A percentile compares a stretch with the other conserved stretches of the same genome.
These are phyloP conservation scores for Hapsidospora chrysogenum DNA, from an alignment of 495 filamentous ascomycete species.

Conservation along the genomic window DNA sequence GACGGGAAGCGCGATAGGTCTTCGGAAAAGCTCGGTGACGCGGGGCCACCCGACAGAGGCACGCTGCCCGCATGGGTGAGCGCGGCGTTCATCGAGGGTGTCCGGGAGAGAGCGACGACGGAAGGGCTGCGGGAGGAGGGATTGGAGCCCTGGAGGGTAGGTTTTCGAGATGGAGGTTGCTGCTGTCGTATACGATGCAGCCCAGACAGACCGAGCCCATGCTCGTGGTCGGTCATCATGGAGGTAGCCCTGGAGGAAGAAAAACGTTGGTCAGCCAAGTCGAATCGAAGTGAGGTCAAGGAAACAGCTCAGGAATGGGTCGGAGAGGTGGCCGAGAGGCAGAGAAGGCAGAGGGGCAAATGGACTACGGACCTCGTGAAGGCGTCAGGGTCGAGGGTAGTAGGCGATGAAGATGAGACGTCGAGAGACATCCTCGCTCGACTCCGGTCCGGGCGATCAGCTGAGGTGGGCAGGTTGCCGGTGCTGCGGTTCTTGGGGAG, in stretches of 20 bases:
- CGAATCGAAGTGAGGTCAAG: not conserved
- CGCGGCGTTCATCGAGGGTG: constrained; percentile 43
- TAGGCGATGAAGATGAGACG: constrained; percentile 25
- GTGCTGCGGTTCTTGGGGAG: constrained; percentile 51
- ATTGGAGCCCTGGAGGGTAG: constrained; percentile 41
- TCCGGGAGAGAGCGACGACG: constrained; percentile 36
- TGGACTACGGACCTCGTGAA: constrained; percentile 26
- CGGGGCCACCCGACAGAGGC: constrained; percentile 37
- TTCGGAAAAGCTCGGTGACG: constrained; percentile 64
- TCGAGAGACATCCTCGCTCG: constrained; percentile 41
- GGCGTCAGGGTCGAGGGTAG: constrained; percentile 28
- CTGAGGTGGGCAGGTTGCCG: constrained; percentile 36
- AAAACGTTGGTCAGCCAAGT: constrained; percentile 6
- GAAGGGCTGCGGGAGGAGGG: constrained; percentile 45
- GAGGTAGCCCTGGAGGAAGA: constrained; percentile 21
- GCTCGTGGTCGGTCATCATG: constrained; percentile 40
- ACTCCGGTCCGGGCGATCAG: constrained; percentile 20
- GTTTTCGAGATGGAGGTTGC: constrained; percentile 42
- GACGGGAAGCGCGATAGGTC: constrained; percentile 84
- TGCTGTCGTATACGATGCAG: constrained; percentile 86
- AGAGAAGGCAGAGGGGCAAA: too few species aligned
- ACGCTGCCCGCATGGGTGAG: constrained; percentile 20
- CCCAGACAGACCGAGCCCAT: constrained; percentile 50
- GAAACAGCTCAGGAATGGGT: not conserved
- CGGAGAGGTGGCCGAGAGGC: too few species aligned